Evolutionary conservation across 352 stramenopile genomes (phyloP), one percentile per base, ranked within the genome.

Genomic region (Paralagenidium karlingii): DNA sequence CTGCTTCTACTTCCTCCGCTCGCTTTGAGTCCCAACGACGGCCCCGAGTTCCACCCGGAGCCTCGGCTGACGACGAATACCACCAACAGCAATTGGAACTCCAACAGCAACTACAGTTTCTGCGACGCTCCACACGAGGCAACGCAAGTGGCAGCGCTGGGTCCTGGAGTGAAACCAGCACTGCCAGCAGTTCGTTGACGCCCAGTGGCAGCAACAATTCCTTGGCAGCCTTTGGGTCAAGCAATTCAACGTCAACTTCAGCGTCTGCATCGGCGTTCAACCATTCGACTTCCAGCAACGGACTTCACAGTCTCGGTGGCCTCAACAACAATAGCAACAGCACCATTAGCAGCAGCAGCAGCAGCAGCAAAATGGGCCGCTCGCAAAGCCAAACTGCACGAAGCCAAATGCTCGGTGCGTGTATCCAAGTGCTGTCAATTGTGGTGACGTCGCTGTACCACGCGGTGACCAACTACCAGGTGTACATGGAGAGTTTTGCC

Each of bases 391-490:
- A 26, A 12, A 28, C 21, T 19, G 6, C 38, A 31, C 54, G 54
- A 40, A 63, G 49, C 28, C 38, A 53, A 24, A 61, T 66, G 24
- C 74, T 78, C 24, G 69, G 61, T 3, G 78, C 68, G 24, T 81
- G 65, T 28, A 58, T 55, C 2, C 55, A 82, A 32, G 55, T 73
- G 12, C 53, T 82, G 15, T 55, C 60, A 27, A 73, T 55, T 1
- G 58, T 70, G 9, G 49, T 70, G 24, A 65, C 49, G 0, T 65
- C 63, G 34, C 57, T 85, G 20, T 78, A 75, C 29, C 24, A 51
- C 6, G 41, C 54, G 28, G 58, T 85, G 32, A 71, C 75, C 34
- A 29, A 40, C 13, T 58, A 49, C 28, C 51, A 51, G 5, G 31
- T 48, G 24, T 79, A 59, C 37, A 32, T 55, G 8, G 49, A 67